These are phyloP conservation scores for Acer yangbiense DNA, from an alignment of 345 rosid genomes.

Conservation along the genomic window DNA sequence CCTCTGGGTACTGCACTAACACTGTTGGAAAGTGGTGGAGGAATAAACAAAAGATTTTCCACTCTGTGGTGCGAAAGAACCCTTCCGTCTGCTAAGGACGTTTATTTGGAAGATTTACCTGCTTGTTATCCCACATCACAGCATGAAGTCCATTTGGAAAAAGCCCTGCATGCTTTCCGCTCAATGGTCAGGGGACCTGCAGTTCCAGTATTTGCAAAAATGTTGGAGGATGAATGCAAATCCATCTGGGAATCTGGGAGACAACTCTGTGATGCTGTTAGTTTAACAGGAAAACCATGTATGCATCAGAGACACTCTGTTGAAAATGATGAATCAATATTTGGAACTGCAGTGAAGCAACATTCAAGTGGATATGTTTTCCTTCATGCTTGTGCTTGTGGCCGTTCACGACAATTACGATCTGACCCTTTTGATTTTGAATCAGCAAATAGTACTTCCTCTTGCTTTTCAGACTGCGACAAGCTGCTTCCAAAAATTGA, in stretches of 20 bases:
- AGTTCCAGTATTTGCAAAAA: constrained; percentile 54
- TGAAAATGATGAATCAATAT: constrained; percentile 28
- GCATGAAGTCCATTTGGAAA: constrained; percentile 65
- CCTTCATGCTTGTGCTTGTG: constrained; percentile 92
- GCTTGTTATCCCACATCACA: constrained; percentile 67
- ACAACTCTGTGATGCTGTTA: constrained; percentile 85
- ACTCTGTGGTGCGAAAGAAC: constrained; percentile 75
- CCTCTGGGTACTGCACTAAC: constrained; percentile 62
- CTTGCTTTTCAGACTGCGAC: constrained; percentile 71
- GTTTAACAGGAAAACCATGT: constrained; percentile 90
- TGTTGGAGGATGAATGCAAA: constrained; percentile 72
- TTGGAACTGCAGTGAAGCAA: constrained; percentile 35
- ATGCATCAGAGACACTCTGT: constrained; percentile 64
- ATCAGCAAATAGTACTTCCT: constrained; percentile 57
- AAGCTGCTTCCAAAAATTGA: constrained; percentile 59
- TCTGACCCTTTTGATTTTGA: constrained; percentile 78
- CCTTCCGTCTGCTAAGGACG: constrained; percentile 75
- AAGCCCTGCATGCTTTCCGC: constrained; percentile 59
- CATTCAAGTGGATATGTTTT: constrained; percentile 83
- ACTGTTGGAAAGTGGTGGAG: constrained; percentile 67
- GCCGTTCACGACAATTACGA: constrained; percentile 62
- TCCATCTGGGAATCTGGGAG: constrained; percentile 81
- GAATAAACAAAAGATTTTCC: constrained; percentile 65
- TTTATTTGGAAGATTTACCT: constrained; percentile 72
- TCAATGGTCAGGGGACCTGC: constrained; percentile 87